These are phyloP conservation scores for Patellaria atrata DNA, from an alignment of 495 filamentous ascomycete species.

Conservation along the genomic window DNA sequence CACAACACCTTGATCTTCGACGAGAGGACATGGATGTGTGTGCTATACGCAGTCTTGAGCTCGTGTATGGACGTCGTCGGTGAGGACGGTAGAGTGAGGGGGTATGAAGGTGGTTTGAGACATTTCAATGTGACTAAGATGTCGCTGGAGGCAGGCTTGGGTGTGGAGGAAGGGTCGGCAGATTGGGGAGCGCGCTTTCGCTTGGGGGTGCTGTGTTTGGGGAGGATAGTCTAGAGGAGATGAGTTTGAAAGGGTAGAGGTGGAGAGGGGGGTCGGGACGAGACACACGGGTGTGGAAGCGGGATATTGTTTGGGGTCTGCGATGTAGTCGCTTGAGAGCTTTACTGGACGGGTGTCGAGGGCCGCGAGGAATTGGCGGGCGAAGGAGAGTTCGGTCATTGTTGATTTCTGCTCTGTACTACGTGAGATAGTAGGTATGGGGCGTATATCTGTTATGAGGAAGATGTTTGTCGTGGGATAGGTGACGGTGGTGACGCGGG, in stretches of 20 bases:
- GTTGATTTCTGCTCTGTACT: too few species aligned
- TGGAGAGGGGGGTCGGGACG: conserved; percentile 3
- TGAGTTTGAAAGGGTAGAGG: background rate
- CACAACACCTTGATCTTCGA: conserved; percentile 73
- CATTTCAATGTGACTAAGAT: conserved; percentile 50
- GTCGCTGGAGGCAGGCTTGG: conserved; percentile 30
- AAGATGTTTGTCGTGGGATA: too few species aligned
- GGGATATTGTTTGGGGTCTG: conserved; percentile 61
- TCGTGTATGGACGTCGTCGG: conserved; percentile 58
- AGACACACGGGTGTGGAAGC: conserved; percentile 52
- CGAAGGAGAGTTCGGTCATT: conserved; percentile 79
- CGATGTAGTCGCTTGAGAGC: conserved; percentile 69
- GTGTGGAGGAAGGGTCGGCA: conserved; percentile 31
- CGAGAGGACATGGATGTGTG: conserved; percentile 33
- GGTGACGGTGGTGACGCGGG: too few species aligned
- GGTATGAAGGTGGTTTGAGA: conserved; percentile 44
- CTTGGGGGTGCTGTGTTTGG: conserved; percentile 19
- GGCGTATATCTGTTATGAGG: too few species aligned
- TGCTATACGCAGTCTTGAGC: conserved; percentile 48
- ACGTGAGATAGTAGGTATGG: too few species aligned
- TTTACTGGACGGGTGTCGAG: conserved; percentile 66
- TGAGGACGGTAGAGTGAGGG: conserved; percentile 43
- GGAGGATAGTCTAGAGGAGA: conserved; percentile 35
- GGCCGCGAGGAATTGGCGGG: conserved; percentile 64
- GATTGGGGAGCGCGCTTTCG: conserved; percentile 33